Conservation (phyloP, 352 stramenopile genomes). For the Pythium phragmiticola region DNA sequence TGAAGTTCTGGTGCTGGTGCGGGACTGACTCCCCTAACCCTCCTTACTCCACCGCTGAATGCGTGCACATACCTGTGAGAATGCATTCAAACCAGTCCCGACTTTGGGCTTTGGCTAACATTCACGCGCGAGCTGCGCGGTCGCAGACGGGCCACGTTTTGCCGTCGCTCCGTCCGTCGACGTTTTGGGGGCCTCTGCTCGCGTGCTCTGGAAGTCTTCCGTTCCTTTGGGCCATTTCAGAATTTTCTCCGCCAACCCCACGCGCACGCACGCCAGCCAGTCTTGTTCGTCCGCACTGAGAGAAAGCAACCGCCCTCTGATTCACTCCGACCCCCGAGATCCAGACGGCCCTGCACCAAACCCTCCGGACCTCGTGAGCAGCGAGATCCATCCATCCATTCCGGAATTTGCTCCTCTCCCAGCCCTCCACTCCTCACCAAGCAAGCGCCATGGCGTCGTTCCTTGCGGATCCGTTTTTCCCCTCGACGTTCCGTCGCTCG, state of each 20-base stretch:
- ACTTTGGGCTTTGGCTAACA: conserved; percentile 8
- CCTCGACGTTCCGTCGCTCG: conserved; percentile 8
- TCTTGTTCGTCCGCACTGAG: neutral
- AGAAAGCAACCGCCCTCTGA: neutral
- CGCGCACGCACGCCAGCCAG: conserved; percentile 3
- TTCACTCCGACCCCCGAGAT: neutral
- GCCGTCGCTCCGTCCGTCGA: neutral
- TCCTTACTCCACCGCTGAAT: conserved; percentile 14
- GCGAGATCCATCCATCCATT: neutral
- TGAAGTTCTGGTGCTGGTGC: conserved; percentile 15
- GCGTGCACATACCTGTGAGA: conserved; percentile 21
- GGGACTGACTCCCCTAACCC: conserved; percentile 12
- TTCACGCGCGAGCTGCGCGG: conserved; percentile 3
- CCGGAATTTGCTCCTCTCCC: neutral
- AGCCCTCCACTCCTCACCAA: conserved; percentile 1
- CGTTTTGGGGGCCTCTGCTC: neutral
- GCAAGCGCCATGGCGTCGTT: conserved; percentile 11
- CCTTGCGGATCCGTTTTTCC: conserved; percentile 14
- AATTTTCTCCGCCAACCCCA: conserved; percentile 25
- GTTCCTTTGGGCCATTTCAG: conserved; percentile 23
- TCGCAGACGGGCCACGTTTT: conserved; percentile 6
- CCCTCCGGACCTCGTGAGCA: neutral
- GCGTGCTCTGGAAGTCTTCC: neutral
- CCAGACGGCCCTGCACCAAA: neutral
- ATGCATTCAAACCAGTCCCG: conserved; percentile 8